Conservation (phyloP, 2,329 filamentous ascomycete genomes). For the Pezicula radicicola region DNA sequence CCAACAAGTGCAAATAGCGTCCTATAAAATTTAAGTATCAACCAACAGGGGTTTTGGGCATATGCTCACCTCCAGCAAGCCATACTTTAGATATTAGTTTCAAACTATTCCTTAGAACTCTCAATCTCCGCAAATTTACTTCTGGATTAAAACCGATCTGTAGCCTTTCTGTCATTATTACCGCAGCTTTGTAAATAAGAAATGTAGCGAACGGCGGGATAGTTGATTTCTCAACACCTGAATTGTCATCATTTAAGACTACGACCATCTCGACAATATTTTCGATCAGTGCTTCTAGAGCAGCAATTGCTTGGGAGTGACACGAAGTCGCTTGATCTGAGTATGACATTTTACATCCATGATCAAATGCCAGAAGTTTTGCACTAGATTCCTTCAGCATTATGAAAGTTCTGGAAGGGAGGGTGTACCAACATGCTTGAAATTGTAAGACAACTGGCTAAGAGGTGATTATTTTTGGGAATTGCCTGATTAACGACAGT, state of each 20-base stretch:
- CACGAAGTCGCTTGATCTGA: background rate
- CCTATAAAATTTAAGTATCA: background rate
- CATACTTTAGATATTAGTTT: background rate
- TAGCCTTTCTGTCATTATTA: slow-evolving; percentile 1
- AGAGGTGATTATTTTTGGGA: background rate
- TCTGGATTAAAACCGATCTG: slow-evolving; percentile 1
- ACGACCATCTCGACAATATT: slow-evolving; percentile 3
- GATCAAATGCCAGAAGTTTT: background rate
- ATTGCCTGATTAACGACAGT: slow-evolving; percentile 1
- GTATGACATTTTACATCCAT: background rate
- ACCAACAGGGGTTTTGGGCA: background rate
- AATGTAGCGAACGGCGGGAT: slow-evolving; percentile 4
- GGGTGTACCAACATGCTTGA: slow-evolving; percentile 1
- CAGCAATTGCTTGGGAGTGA: background rate
- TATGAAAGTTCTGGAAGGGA: background rate
- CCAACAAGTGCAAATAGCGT: background rate
- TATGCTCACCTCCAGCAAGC: slow-evolving; percentile 1
- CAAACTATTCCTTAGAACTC: slow-evolving; percentile 1
- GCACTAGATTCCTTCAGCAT: background rate
- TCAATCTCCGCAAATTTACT: slow-evolving; percentile 1
- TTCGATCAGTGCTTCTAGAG: background rate
- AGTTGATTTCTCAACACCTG: background rate
- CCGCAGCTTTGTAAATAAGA: slow-evolving; percentile 7
- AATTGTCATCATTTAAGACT: background rate
- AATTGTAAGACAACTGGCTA: background rate